Percentiles rank a stretch among this genome's conserved stretches.
Evolutionary conservation across 2,329 filamentous ascomycete species (phyloP).

Genomic region (Fusarium setosum): DNA sequence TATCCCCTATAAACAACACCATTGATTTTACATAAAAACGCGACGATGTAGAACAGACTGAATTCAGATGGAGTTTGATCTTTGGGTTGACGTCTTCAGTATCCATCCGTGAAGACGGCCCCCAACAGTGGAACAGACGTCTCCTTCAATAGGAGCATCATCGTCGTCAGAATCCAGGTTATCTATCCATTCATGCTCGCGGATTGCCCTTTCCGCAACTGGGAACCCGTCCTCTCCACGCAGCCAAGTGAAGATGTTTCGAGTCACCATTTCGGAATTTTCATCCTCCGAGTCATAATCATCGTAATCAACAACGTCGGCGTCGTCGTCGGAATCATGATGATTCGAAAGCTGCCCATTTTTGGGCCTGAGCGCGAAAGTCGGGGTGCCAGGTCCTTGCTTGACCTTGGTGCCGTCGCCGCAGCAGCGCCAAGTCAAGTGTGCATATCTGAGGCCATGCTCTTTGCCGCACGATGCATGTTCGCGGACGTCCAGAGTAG

Average conservation of each 20-base stretch:
- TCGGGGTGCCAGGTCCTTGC: not conserved
- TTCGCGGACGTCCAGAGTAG: conserved; percentile 30
- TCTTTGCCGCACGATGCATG: conserved; percentile 9
- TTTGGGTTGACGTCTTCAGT: not conserved
- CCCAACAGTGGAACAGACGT: not conserved
- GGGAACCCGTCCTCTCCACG: conserved; percentile 43
- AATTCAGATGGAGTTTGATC: not conserved
- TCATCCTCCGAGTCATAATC: conserved; percentile 22
- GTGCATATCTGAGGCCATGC: conserved; percentile 9
- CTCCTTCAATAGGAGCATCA: conserved; percentile 8
- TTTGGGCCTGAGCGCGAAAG: not conserved
- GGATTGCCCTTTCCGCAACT: conserved; percentile 42
- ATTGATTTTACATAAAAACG: no score
- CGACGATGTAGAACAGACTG: not conserved
- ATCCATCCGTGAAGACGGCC: not conserved
- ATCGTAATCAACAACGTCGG: conserved; percentile 1
- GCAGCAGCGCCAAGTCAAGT: conserved; percentile 19
- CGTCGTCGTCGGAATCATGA: not conserved
- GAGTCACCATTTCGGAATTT: conserved; percentile 38
- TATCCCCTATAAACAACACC: no score
- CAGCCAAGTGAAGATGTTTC: conserved; percentile 46
- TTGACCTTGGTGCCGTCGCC: not conserved
- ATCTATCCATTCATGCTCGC: conserved; percentile 45
- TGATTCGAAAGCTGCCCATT: not conserved
- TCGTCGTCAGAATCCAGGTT: conserved; percentile 43